These are phyloP conservation scores for Salvia splendens DNA, from an alignment of 257 asterid species.

Conservation along the genomic window DNA sequence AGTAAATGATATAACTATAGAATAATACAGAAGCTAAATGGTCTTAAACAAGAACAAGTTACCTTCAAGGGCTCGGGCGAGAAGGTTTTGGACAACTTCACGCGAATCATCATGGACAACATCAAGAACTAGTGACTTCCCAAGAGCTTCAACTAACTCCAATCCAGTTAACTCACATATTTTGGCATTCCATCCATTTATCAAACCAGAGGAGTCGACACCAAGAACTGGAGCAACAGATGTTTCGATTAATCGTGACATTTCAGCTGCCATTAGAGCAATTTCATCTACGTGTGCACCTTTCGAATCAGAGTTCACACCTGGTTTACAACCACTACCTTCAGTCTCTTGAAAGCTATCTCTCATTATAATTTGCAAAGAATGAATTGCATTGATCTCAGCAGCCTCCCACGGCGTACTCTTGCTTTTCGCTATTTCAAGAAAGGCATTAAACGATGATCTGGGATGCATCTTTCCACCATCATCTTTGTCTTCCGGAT, in stretches of 20 bases:
- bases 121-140: conserved; percentile 49
- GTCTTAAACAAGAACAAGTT: conserved; percentile 6
- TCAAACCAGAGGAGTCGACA: conserved; percentile 52
- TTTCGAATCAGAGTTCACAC: conserved; percentile 24
- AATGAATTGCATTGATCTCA: conserved; percentile 66
- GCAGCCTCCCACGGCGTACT: conserved; percentile 60
- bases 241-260: conserved; percentile 61
- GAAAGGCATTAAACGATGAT: conserved; percentile 59
- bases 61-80: conserved; percentile 61
- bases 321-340: conserved; percentile 27
- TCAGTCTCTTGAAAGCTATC: conserved; percentile 41
- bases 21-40: not conserved
- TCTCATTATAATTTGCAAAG: conserved; percentile 67
- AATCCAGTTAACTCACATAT: conserved; percentile 65
- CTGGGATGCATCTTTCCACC: conserved; percentile 63
- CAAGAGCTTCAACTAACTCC: conserved; percentile 50
- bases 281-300: conserved; percentile 40
- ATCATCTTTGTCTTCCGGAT: conserved; percentile 54
- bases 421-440: conserved; percentile 56
- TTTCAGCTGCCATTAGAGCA: conserved; percentile 49
- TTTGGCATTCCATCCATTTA: conserved; percentile 72
- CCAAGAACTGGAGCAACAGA: conserved; percentile 69
- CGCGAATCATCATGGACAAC: conserved; percentile 56
- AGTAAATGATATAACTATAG: not conserved
- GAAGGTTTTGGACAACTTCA: conserved; percentile 40